Base-by-base conservation (phyloP, 192 early-diverging fungal species). In the Endogone sp. region DNA sequence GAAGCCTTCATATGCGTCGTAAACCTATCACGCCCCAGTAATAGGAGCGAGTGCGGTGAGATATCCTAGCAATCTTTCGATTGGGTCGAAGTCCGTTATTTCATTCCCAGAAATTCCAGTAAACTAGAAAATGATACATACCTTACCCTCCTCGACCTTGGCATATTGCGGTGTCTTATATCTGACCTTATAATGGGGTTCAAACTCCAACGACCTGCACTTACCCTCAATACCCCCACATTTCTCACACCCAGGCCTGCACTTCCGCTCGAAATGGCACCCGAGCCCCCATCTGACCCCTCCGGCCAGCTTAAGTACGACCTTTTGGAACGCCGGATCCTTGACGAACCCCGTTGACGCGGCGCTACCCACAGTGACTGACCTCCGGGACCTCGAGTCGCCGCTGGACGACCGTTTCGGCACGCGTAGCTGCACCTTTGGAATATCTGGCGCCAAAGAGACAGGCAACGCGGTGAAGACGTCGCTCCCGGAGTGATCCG, bases 281-380 rank as follows among this genome's bases (percentile, higher is more conserved):
- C 81, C 81, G 26, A 82, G 26, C 9, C 81, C 81, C 67, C 73
- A 80, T 3, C 78, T 65, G 23, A 82, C 76, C 65, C 78, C 81
- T 27, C 78, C 81, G 6, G 72, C 63, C 32, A 82, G 32, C 32
- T 77, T 74, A 11, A 79, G 68, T 4, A 72, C 62, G 26, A 74
- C 62, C 62, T 80, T 82, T 13, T 62, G 49, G 29, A 49, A 49
- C 37, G 37, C 37, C 37, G 37, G 37, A 1, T 49, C 37, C 37
- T 49, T 49, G 37, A 6, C 16, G 37, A 49, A 49, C 9, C 37
- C 16, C 37, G n/a, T n/a, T n/a, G 37, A 49, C 9, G 9, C 16
- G 37, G 9, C 37, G 37, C 37, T 49, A 16, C 37, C 37, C 37
- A 49, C 37, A 16, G 37, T 49, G 16, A 16, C 37, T 16, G 37